Evolutionary conservation across 345 rosid genomes (phyloP).

Genomic region (Kernera saxatilis): DNA sequence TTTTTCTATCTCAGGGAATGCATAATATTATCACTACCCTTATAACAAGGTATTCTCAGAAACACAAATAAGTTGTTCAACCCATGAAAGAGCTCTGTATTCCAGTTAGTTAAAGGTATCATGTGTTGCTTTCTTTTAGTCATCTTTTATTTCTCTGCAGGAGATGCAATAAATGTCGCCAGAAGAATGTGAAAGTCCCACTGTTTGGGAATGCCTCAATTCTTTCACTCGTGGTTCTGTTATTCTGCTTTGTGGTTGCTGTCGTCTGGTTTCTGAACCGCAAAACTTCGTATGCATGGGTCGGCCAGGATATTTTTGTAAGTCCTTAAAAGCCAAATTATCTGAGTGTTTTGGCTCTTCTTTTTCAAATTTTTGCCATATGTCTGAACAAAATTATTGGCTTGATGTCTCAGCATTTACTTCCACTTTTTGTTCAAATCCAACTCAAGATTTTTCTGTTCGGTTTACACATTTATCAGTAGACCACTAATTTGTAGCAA

Average conservation of each 20-base stretch:
- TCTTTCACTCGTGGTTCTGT: slow-evolving; percentile 56
- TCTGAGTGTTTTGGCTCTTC: not conserved
- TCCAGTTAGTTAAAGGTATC: not conserved
- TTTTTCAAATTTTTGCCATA: not conserved
- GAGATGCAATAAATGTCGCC: slow-evolving; percentile 43
- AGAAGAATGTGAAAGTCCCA: slow-evolving; percentile 60
- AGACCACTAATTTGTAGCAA: not conserved
- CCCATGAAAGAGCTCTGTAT: not conserved
- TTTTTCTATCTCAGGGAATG: slow-evolving; percentile 68
- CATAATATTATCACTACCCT: slow-evolving; percentile 64
- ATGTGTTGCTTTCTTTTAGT: slow-evolving; percentile 5
- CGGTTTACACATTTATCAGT: not conserved
- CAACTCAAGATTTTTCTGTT: not conserved
- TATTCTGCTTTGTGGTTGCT: slow-evolving; percentile 58
- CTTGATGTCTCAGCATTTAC: not conserved
- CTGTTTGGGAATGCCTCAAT: slow-evolving; percentile 62
- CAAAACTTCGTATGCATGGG: slow-evolving; percentile 71
- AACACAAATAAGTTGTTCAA: not conserved
- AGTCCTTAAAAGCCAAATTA: slow-evolving; percentile 28
- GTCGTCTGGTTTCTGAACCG: slow-evolving; percentile 65
- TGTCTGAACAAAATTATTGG: not conserved
- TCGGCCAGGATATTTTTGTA: slow-evolving; percentile 95
- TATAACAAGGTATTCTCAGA: slow-evolving; percentile 51
- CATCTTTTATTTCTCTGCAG: slow-evolving; percentile 36
- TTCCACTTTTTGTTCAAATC: not conserved